Conservation (phyloP, 305 asterid genomes). For the Euphrasia arctica region DNA sequence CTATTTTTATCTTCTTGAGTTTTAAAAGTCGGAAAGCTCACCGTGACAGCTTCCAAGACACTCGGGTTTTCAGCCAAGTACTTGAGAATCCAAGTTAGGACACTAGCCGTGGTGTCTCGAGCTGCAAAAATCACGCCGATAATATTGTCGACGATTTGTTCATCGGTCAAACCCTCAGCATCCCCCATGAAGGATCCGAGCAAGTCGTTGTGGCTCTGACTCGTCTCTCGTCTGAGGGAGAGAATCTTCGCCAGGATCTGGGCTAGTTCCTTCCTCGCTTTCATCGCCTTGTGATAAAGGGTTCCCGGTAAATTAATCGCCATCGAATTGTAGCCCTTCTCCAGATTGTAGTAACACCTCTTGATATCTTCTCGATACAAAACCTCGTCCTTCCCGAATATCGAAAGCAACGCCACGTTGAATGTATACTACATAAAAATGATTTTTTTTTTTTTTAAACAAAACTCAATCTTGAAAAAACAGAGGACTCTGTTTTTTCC, state of each 20-base stretch:
- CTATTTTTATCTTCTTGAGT: background rate
- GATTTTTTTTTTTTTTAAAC: too few species aligned
- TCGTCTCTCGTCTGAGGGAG: constrained; percentile 37
- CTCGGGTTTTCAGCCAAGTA: constrained; percentile 68
- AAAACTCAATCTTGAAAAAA: background rate
- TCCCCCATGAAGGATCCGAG: constrained; percentile 77
- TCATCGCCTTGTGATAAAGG: constrained; percentile 72
- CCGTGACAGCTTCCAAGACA: constrained; percentile 67
- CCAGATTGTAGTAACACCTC: constrained; percentile 67
- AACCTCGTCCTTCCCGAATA: constrained; percentile 65
- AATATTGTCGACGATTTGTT: constrained; percentile 74
- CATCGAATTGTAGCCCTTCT: constrained; percentile 81
- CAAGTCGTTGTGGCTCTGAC: constrained; percentile 41
- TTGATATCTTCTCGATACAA: constrained; percentile 64
- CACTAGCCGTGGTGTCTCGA: constrained; percentile 79
- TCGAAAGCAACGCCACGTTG: constrained; percentile 76
- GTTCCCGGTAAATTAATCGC: constrained; percentile 69
- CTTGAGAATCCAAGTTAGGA: constrained; percentile 75
- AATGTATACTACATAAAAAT: constrained; percentile 86
- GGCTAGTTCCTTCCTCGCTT: constrained; percentile 68
- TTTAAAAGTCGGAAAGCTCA: constrained; percentile 24
- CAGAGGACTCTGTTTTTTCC: constrained; percentile 25
- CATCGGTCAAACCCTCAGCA: constrained; percentile 57
- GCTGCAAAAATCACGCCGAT: constrained; percentile 87
- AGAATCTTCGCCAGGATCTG: constrained; percentile 56